These are phyloP conservation scores for Stagonosporopsis cucurbitacearum DNA, from an alignment of 2,329 filamentous ascomycete species.

Conservation along the genomic window DNA sequence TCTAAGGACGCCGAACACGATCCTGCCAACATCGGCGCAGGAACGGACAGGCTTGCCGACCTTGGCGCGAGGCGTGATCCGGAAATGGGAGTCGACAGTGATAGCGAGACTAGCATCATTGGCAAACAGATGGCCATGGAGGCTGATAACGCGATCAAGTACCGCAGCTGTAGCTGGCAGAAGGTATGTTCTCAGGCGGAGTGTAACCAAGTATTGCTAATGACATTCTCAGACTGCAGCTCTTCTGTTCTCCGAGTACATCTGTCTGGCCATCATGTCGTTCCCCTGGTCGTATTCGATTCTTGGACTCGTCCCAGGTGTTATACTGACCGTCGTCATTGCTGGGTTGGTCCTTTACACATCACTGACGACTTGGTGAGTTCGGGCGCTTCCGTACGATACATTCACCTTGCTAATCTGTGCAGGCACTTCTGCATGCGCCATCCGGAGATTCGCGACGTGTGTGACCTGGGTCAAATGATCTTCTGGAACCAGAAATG, in stretches of 20 bases:
- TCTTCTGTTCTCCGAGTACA: slow-evolving; percentile 92
- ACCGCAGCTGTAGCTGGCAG: slow-evolving; percentile 91
- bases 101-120: slow-evolving; percentile 52
- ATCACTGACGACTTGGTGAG: slow-evolving; percentile 69
- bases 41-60: slow-evolving; percentile 50
- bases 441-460: slow-evolving; percentile 88
- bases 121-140: slow-evolving; percentile 78
- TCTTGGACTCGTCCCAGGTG: slow-evolving; percentile 82
- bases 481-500: slow-evolving; percentile 85
- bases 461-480: slow-evolving; percentile 95
- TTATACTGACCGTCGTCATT: slow-evolving; percentile 82
- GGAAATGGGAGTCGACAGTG: slow-evolving; percentile 41
- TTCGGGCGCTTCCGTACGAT: neutral
- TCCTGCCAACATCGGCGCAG: slow-evolving; percentile 35
- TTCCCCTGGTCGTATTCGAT: slow-evolving; percentile 93
- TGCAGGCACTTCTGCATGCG: slow-evolving; percentile 85
- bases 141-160: slow-evolving; percentile 80
- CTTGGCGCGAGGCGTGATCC: slow-evolving; percentile 33
- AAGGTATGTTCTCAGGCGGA: slow-evolving; percentile 63
- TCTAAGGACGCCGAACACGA: slow-evolving; percentile 35
- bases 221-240: slow-evolving; percentile 71
- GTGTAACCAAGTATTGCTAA: slow-evolving; percentile 15
- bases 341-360: slow-evolving; percentile 85
- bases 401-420: slow-evolving; percentile 12
- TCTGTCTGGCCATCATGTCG: slow-evolving; percentile 91